Evolutionary conservation across 306 rosid species (phyloP), one percentile per base, ranked within the genome.

Genomic region (Hippophae rhamnoides): DNA sequence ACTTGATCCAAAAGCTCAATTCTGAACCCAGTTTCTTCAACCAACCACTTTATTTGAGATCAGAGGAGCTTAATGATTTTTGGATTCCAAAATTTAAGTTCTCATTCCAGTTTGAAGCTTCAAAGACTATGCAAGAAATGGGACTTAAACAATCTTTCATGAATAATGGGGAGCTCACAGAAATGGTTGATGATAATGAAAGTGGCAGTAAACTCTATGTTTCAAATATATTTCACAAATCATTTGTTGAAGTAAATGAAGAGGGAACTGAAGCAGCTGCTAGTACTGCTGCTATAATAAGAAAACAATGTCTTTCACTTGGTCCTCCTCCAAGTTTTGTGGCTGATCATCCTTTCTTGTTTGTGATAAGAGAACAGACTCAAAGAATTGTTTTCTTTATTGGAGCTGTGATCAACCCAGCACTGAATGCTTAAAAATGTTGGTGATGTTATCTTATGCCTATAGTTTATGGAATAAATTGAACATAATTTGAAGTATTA

Each of bases 301-400:
- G 26, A 25, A 0, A 3, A 0, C 1, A 2, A 3, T 5, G 9
- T 12, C 3, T 10, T 0, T 18, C 23, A 18, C 1, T 1, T 3
- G 18, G 43, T 5, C 5, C 7, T 2, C n/a, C 13, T 61, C 54
- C 54, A 8, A 44, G 47, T 26, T 73, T 62, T 47, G 61, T 73
- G 8, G 78, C 78, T 3, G 78, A 62, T 23, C 78, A 62, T 42
- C 69, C 66, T 0, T 72, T 72, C 70, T 13, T 66, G 26, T 72
- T 66, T 57, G 13, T 61, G 43, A 66, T 61, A 23, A 44, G 27
- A 52, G 78, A 73, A 57, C 46, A 52, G 18, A 47, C 2, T 4
- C 47, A 47, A 5, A 11, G 61, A 38, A 3, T 13, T 9, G 46
- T 73, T 13, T 12, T 67, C 56, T 73, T 73, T 14, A n/a, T 73